Base-by-base conservation (phyloP, 2,329 filamentous ascomycete species). In the Xylaria sp. region DNA sequence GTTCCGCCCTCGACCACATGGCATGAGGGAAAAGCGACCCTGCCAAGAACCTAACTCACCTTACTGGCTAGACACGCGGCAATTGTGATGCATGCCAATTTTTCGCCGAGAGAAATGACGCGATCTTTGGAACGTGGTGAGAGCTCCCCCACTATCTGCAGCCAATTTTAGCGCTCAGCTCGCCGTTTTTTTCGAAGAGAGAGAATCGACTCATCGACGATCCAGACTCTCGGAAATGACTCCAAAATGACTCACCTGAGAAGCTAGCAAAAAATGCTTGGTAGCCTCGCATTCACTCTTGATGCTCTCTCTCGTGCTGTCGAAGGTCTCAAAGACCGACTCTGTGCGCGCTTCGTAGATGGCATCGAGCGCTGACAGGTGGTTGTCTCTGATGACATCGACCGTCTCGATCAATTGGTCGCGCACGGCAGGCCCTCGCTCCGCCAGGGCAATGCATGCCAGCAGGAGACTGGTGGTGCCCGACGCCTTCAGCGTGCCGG, bases 401-500 rank as follows among this genome's bases (percentile, higher is more conserved):
- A 83, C 77, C 58, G 82, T 74, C 4, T 77, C 75, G 60, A 78
- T 73, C 64, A 81, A 78, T 63, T 74, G 72, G 57, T 63, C 57
- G 16, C 69, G 63, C 2, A 61, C 53, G 9, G 65, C 63, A 55
- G 59, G 37, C 16, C 65, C 67, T 3, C 59, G 59, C 42, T 65
- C 67, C 13, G 65, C 64, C n/a, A 62, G 66, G 37, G 61, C 57
- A 63, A 67, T 71, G 57, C 72, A 71, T 61, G 76, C 70, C 69
- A 73, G 59, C 30, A 73, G 59, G 8, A 71, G 71, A 66, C 81
- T 83, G 47, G 82, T 84, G 48, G 82, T 84, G 53, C 82, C 82
- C 62, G 80, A 78, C 54, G 76, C 72, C 70, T 84, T 84, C 52
- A 79, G 77, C 60, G 78, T 80, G 58, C 77, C 79, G 65, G 78